Evolutionary conservation across 495 filamentous ascomycete species (phyloP), one percentile per base, ranked within the genome.

Genomic region (Trichocladium uniseriatum): DNA sequence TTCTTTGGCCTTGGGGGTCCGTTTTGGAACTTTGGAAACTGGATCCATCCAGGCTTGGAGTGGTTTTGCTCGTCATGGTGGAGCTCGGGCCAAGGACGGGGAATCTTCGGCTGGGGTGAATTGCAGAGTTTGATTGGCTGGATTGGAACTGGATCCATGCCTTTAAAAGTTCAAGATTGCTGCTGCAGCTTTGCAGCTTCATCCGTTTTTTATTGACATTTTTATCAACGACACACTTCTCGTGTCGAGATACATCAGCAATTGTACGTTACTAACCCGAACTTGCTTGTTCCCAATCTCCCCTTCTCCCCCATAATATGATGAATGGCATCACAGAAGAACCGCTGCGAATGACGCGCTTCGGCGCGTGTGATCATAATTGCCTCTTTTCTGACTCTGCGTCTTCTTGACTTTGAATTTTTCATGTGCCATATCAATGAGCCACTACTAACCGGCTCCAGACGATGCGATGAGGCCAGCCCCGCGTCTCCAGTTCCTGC

Each of bases 291-390:
- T 3, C 4, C 24, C 24, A 3, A 27, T 27, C 8, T 27, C 8
- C 24, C 8, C 8, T 27, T 27, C 24, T 27, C 4, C 8, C 24
- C 8, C 24, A 4, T 8, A 27, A 27, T 4, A 27, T 63, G 48
- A 69, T 75, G 74, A 78, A 70, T 64, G 57, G 65, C 60, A 62
- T 61, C 13, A 56, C 63, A 63, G 61, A 71, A 76, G 89, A 95
- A 95, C 89, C 89, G 89, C 88, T 94, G 90, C 89, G 86, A 85
- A 81, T 90, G 87, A 92, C 79, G 76, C 76, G 72, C 62, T 64
- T 62, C 52, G 53, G 49, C 73, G 78, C 62, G 58, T 73, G 77
- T 84, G 81, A 83, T 80, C 74, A 73, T 66, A 77, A 63, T 57
- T 65, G 67, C 65, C 69, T 62, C 65, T 65, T 69, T 63, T 71